These are phyloP conservation scores for Globisporangium orthogonon DNA, from an alignment of 352 stramenopile species.

Conservation along the genomic window DNA sequence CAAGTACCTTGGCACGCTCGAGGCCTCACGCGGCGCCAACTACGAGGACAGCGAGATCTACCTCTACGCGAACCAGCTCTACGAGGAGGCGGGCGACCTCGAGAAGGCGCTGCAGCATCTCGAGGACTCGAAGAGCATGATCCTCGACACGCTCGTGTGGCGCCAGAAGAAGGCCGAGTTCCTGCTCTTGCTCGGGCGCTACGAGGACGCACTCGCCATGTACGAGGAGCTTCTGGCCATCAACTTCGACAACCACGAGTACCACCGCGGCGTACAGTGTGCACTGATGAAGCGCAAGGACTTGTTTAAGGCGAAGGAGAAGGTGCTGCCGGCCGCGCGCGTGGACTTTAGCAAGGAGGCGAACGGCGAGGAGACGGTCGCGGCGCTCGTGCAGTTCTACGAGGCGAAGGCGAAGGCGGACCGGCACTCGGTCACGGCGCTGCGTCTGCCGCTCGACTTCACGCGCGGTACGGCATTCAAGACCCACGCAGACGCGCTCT, in stretches of 20 bases:
- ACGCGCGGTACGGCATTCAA: conserved; percentile 75
- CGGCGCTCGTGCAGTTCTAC: conserved; percentile 53
- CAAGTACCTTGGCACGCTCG: conserved; percentile 91
- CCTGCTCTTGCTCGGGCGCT: conserved; percentile 53
- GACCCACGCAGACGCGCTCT: conserved; percentile 42
- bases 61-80: conserved; percentile 93
- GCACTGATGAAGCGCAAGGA: conserved; percentile 55
- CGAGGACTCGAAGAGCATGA: conserved; percentile 62
- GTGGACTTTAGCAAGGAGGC: conserved; percentile 45
- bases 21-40: conserved; percentile 35
- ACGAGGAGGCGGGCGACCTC: conserved; percentile 88
- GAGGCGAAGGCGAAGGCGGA: conserved; percentile 38
- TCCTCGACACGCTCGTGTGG: conserved; percentile 72
- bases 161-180: conserved; percentile 75
- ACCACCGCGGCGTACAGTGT: conserved; percentile 83
- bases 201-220: conserved; percentile 52
- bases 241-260: conserved; percentile 91
- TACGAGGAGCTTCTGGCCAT: conserved; percentile 76
- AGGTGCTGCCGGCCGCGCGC: conserved; percentile 31
- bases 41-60: conserved; percentile 97
- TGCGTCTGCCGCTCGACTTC: conserved; percentile 91
- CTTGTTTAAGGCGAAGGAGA: conserved; percentile 39
- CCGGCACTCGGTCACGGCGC: conserved; percentile 67
- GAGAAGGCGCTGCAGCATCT: conserved; percentile 83
- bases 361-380: conserved; percentile 33